Evolutionary conservation across 2,329 filamentous ascomycete genomes (phyloP), one percentile per base, ranked within the genome.

Genomic region (Talaromyces sp.): DNA sequence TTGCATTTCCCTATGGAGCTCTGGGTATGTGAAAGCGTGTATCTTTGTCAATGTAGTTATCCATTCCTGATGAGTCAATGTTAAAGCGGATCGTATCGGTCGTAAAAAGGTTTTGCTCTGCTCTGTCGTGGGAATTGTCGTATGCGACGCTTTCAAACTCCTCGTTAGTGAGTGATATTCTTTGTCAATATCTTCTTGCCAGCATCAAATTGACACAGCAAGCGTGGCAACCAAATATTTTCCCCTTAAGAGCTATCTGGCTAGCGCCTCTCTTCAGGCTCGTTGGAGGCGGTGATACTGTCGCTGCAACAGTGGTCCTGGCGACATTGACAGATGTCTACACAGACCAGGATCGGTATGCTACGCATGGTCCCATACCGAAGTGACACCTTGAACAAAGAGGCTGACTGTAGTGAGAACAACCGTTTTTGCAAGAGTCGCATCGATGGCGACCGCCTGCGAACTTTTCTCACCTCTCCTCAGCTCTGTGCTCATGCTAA

Each of bases 301-400:
- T 58, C 56, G 56, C 56, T 51, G 56, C 56, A 58, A 58, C 56
- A 58, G 19, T 58, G 56, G 56, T 32, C 29, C 46, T 58, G 43
- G 56, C 56, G 56, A 29, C 56, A 58, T 58, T 58, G 56, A 43
- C 56, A 35, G 56, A 58, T 58, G 43, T 58, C 43, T 58, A 58
- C 56, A 58, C 56, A 43, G 56, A 31, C 27, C 43, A 58, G 31
- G 56, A 52, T 52, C 56, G 56, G 56, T 58, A 58, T 58, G 46
- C 43, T 32, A 35, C 17, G 24, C 24, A 41, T 14, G 35, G 35
- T 17, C 27, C 41, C 55, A 27, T 58, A 51, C 46, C 29, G 29
- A 58, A 58, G 14, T 58, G 29, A 46, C 43, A 35, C 26, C 10
- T 29, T 21, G 51, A n/a, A 29, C 27, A 46, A 35, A 58, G 56